Conservation (phyloP, 2,329 filamentous ascomycete species). For the Aspergillus ochraceus region DNA sequence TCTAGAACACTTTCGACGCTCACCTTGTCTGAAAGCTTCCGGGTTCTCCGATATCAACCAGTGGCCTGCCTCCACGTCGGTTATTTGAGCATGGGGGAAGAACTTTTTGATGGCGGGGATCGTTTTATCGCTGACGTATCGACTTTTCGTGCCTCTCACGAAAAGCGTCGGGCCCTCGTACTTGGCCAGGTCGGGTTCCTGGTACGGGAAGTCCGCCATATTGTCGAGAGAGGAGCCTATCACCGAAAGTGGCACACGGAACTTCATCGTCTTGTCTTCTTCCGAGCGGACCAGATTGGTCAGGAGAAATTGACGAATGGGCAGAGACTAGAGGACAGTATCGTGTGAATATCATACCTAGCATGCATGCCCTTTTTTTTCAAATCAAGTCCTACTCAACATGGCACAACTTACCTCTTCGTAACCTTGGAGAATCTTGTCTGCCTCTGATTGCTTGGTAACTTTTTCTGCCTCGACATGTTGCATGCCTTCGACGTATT, state of each 20-base stretch:
- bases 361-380: neutral
- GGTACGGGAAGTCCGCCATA: constrained; percentile 88
- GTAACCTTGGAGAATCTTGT: constrained; percentile 72
- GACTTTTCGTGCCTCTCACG: constrained; percentile 51
- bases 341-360: neutral
- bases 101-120: constrained; percentile 43
- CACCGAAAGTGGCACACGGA: constrained; percentile 74
- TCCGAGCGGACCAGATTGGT: constrained; percentile 70
- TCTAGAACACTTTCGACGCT: constrained; percentile 8
- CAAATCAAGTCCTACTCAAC: neutral
- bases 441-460: constrained; percentile 72
- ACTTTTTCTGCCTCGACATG: constrained; percentile 70
- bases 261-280: constrained; percentile 61
- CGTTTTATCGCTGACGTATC: constrained; percentile 41
- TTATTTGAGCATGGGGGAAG: constrained; percentile 42
- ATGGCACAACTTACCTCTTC: constrained; percentile 57
- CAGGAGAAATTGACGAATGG: constrained; percentile 87
- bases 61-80: constrained; percentile 44
- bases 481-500: constrained; percentile 82
- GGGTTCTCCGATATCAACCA: constrained; percentile 49
- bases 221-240: constrained; percentile 68
- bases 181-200: constrained; percentile 63
- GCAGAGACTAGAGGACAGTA: constrained; percentile 53
- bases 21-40: constrained; percentile 42
- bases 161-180: constrained; percentile 81